Percentiles rank a stretch among this genome's conserved stretches.
These are phyloP conservation scores for Tubosaeta brunneosetosa DNA, from an alignment of 768 basidiomycete species.

Conservation along the genomic window DNA sequence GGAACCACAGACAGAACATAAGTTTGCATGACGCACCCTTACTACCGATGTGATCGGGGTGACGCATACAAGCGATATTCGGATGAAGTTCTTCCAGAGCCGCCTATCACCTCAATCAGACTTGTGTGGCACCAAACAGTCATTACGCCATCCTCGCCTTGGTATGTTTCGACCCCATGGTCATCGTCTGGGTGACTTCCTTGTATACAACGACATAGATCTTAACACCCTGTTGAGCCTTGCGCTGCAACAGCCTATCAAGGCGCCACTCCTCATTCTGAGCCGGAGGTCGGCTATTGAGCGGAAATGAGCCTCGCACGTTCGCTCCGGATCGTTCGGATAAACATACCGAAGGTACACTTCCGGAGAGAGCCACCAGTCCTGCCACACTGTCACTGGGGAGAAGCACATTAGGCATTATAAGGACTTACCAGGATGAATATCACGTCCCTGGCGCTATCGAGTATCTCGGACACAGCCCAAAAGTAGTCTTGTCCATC, in stretches of 20 bases:
- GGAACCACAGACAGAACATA: background rate
- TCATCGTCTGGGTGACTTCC: constrained; percentile 92
- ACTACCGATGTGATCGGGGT: constrained; percentile 84
- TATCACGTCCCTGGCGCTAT: constrained; percentile 74
- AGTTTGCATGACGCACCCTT: constrained; percentile 42
- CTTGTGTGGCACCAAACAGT: background rate
- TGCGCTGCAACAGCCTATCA: constrained; percentile 77
- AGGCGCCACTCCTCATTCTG: constrained; percentile 83
- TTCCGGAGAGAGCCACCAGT: constrained; percentile 96
- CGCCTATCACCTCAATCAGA: constrained; percentile 38
- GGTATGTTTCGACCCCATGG: constrained; percentile 81
- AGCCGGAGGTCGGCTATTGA: constrained; percentile 67
- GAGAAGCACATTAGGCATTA: background rate
- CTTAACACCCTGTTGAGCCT: constrained; percentile 90
- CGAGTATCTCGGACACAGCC: constrained; percentile 88
- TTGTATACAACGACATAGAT: constrained; percentile 93
- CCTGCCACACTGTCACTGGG: constrained; percentile 35
- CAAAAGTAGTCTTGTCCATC: constrained; percentile 98
- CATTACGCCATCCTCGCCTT: constrained; percentile 41
- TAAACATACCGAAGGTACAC: constrained; percentile 66
- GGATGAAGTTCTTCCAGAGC: constrained; percentile 78
- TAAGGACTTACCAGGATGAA: constrained; percentile 65
- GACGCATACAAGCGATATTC: constrained; percentile 85
- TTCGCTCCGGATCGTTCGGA: background rate
- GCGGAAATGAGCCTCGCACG: constrained; percentile 7